Base-by-base conservation (phyloP, 2,329 filamentous ascomycete species). In the Colletotrichum coccodes region DNA sequence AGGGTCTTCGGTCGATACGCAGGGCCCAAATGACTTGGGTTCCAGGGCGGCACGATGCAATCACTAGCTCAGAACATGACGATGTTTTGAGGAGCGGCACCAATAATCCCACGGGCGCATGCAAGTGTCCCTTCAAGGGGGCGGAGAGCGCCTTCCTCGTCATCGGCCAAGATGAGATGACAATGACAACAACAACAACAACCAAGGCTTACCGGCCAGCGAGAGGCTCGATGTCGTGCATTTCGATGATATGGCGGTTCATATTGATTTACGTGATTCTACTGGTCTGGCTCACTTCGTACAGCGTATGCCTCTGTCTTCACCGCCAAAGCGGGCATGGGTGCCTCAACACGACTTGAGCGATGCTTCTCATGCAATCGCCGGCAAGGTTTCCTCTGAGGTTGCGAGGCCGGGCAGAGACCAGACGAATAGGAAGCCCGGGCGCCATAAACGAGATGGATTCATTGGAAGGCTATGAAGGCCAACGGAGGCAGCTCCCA, bases 261-360 rank as follows among this genome's bases (percentile, higher is more conserved):
- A 28, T 26, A 47, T 36, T 23, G 32, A 28, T 34, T 34, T 58
- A 21, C 34, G 26, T 26, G 26, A 36, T 47, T 14, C 8, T 40
- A 38, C 26, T 52, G 60, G 60, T 26, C 52, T n/a, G 30, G 28
- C 28, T 38, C 34, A 50, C 50, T 52, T 30, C n/a, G n/a, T 49
- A 32, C 64, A 64, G 34, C 28, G 18, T 36, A 52, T 28, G 60
- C 42, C 38, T 38, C 28, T 21, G 30, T 54, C 21, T 30, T 66
- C 66, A 69, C 66, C 66, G 66, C 66, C 49, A 65, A 32, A 49
- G 50, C 54, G 21, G 49, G 44, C 66, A 66, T 59, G 62, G 54
- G 16, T 53, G 23, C 28, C 32, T 26, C 30, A 53, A 28, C 34
- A 34, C 34, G 40, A 54, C 18, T 23, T n/a, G 52, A 58, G 50